Evolutionary conservation across 2,329 filamentous ascomycete species (phyloP), one percentile per base, ranked within the genome.

Genomic region (Bertia moriformis): DNA sequence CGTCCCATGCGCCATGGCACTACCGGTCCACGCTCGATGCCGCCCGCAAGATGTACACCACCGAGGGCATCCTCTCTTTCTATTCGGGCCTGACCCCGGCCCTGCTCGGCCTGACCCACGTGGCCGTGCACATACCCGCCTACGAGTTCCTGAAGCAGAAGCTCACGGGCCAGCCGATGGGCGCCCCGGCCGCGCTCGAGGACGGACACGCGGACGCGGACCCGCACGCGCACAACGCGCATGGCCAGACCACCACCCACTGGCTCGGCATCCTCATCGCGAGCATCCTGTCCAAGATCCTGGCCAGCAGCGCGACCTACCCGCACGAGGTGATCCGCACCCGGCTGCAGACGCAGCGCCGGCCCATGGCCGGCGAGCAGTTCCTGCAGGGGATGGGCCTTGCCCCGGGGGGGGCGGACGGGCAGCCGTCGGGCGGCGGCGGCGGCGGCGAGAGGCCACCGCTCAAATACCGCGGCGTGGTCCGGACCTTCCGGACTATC

Each of bases 261-360:
- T 91, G 84, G 73, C 48, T 83, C 37, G 89, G 89, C 27, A 85
- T 96, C 43, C 69, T 93, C 7, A 76, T 78, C 12, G 89, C 91
- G 24, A 94, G 88, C 12, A 86, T 96, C 45, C 61, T 98, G 39
- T 94, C 87, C 62, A 98, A 98, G 61, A 75, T 95, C 38, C 78
- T 91, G 51, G 91, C 91, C 22, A 95, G 88, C 55, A 91, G 85
- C 38, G 84, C 88, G 5, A 98, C 91, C 14, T 98, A 98, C 55
- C 91, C 91, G 1, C 91, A 98, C 55, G 91, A 98, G 60, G 91
- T 98, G 14, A 79, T 98, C 39, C 78, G 91, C 35, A 98, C 91
- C 38, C 72, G 91, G 42, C 64, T 98, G 41, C 91, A 98, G 59
- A 98, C 91, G 1, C 91, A 98, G 56, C 79, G 91, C 51, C 73